Percentiles rank a stretch among this genome's conserved stretches.
These are phyloP conservation scores for Edaphochlamys debaryana DNA, from an alignment of 139 green algal genomes.

Conservation along the genomic window DNA sequence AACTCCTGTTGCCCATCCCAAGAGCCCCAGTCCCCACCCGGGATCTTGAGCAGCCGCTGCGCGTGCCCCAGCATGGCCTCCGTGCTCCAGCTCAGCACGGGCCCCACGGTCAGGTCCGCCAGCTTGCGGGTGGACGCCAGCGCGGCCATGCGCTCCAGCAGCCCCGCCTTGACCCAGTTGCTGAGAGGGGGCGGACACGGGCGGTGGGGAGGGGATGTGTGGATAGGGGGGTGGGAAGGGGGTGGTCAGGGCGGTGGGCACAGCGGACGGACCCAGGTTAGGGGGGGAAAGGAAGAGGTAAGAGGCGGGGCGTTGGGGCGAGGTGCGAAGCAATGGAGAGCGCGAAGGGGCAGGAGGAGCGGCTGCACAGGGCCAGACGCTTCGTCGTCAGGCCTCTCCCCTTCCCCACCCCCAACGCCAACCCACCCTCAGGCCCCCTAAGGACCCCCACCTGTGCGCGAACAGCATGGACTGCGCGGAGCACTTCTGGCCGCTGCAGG, in stretches of 20 bases:
- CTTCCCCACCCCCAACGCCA: too few relatives aligned
- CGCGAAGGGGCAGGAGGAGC: too few relatives aligned
- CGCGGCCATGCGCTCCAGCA: slow-evolving; percentile 78
- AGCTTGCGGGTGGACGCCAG: slow-evolving; percentile 70
- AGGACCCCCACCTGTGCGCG: slow-evolving; percentile 83
- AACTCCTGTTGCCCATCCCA: too few relatives aligned
- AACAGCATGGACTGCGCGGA: slow-evolving; percentile 97
- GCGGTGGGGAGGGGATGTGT: not conserved
- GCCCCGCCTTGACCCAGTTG: slow-evolving; percentile 69
- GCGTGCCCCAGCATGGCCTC: slow-evolving; percentile 85
- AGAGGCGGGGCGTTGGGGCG: too few relatives aligned
- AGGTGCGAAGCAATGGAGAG: too few relatives aligned
- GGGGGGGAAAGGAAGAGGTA: too few relatives aligned
- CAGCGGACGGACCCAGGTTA: too few relatives aligned
- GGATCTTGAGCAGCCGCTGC: slow-evolving; percentile 81
- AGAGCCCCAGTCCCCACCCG: slow-evolving; percentile 65
- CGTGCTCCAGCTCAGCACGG: slow-evolving; percentile 93
- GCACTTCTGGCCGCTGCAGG: slow-evolving; percentile 97
- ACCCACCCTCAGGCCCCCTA: too few relatives aligned
- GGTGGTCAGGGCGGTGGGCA: too few relatives aligned
- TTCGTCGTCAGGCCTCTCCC: too few relatives aligned
- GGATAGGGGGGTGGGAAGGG: too few relatives aligned
- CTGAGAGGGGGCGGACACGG: not conserved
- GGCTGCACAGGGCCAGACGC: too few relatives aligned
- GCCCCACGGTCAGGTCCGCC: slow-evolving; percentile 89